Base-by-base conservation (phyloP, 2,329 filamentous ascomycete genomes). In the Monosporascus sp. region DNA sequence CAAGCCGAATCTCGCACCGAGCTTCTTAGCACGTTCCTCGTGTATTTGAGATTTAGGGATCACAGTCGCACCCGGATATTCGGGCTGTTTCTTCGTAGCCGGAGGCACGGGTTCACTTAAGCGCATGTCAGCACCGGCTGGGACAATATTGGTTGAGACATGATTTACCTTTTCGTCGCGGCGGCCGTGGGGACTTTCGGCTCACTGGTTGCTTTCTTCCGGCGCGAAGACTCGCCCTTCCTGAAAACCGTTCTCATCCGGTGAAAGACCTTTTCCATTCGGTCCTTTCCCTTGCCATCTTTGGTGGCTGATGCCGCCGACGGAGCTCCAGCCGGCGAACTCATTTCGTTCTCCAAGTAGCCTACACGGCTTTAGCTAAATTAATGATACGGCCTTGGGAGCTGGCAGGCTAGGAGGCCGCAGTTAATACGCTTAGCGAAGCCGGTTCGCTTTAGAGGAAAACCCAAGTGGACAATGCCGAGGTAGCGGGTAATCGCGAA, bases 11-110 rank as follows among this genome's bases (percentile, higher is more conserved):
- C 75, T 73, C 59, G 81, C 76, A 37, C 77, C 78, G 6, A 84
- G 71, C 62, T 76, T 79, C 68, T 78, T 79, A 41, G 78, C 80
- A 31, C 81, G 76, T 67, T 84, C 79, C 61, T 81, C 79, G 49
- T 81, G 76, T 44, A 84, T 66, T 57, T 83, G 74, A 36, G 74
- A 67, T 53, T 76, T 76, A 5, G 78, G 76, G 31, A 82, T 66
- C 63, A 69, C 75, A 22, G 63, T 64, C 9, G 65, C 66, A 9
- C 59, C 60, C 48, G 66, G 61, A 56, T 64, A 66, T 16, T 65
- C 57, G 7, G 58, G 59, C 22, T 52, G 24, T 49, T 54, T 56
- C 52, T 48, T 61, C 16, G 46, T 19, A 16, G 55, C 31, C 19
- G 54, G 22, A 16, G 14, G 43, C 24, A n/a, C 24, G 22, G 43